phyloP scores from a whole-genome alignment of 1,284 basidiomycete genomes.

The Heliocybe sulcata region DNA sequence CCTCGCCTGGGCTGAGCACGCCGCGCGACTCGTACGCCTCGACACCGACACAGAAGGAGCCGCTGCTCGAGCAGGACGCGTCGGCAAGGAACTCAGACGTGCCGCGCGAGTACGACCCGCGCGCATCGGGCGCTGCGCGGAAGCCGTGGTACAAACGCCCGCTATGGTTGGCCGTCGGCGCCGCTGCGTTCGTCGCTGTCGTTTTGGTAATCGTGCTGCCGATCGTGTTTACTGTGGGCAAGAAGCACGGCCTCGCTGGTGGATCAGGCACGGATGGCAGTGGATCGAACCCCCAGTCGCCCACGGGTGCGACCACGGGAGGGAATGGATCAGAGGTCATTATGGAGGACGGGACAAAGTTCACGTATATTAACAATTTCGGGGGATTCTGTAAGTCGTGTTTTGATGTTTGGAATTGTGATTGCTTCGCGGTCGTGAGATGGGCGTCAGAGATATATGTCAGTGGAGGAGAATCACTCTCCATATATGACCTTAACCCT shows the following conservation, averaged over 20 bases:
- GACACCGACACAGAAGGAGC: not conserved
- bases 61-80: not conserved
- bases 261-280: conserved; percentile 9
- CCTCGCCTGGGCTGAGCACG: not conserved
- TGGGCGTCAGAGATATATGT: too few relatives aligned
- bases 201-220: conserved; percentile 44
- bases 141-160: conserved; percentile 10
- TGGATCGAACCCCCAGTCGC: conserved; percentile 36
- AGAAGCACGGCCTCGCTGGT: conserved; percentile 21
- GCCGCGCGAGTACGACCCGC: not conserved
- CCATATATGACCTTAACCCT: conserved; percentile 1
- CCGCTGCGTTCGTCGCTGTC: conserved; percentile 31
- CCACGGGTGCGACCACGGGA: conserved; percentile 29
- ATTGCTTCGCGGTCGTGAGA: not conserved
- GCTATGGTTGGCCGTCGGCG: conserved; percentile 15
- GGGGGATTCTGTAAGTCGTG: conserved; percentile 70
- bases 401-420: too few relatives aligned
- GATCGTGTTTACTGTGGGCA: conserved; percentile 47
- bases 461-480: not conserved
- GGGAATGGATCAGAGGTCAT: conserved; percentile 57
- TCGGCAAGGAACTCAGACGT: not conserved
- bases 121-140: not conserved
- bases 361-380: conserved; percentile 67
- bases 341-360: conserved; percentile 53
- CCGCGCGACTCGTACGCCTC: not conserved